These are phyloP conservation scores for Eucalyptus virginea DNA, from an alignment of 345 rosid species.

Conservation along the genomic window DNA sequence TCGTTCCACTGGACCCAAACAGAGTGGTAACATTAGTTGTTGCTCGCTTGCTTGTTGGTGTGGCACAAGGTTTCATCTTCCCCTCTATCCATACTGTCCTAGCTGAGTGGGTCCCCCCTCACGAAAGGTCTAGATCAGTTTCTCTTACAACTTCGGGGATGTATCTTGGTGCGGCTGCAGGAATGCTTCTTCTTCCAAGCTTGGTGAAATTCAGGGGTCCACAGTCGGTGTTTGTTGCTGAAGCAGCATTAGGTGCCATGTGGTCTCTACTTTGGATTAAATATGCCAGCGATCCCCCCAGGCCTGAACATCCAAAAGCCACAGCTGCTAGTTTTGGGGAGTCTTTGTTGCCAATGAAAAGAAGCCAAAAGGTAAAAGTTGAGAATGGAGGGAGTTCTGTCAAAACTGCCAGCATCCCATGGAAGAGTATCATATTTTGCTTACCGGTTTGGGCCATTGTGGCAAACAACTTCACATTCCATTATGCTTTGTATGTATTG, in stretches of 20 bases:
- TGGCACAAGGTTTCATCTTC: constrained; percentile 95
- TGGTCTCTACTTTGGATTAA: constrained; percentile 87
- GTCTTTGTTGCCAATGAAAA: constrained; percentile 54
- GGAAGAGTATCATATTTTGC: constrained; percentile 71
- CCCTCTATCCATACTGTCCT: constrained; percentile 95
- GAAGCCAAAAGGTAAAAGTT: constrained; percentile 42
- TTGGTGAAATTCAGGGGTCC: constrained; percentile 85
- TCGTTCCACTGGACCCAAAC: constrained; percentile 79
- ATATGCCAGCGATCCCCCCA: constrained; percentile 84
- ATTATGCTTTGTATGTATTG: constrained; percentile 82
- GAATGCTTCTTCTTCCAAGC: constrained; percentile 88
- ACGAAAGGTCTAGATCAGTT: constrained; percentile 92
- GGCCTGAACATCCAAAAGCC: constrained; percentile 87
- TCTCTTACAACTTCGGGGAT: constrained; percentile 94
- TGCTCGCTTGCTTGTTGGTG: constrained; percentile 95
- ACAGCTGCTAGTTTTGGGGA: constrained; percentile 85
- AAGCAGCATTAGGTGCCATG: constrained; percentile 73
- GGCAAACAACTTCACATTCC: constrained; percentile 92
- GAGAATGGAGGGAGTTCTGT: constrained; percentile 36
- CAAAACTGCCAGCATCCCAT: constrained; percentile 56
- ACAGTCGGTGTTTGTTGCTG: constrained; percentile 75
- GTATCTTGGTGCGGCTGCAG: constrained; percentile 97
- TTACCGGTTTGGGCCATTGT: constrained; percentile 91
- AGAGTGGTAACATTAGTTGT: constrained; percentile 43
- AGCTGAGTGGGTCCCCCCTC: constrained; percentile 99